phyloP scores from a whole-genome alignment of 75 land plant genomes.

The Pseudotsuga menziesii region DNA sequence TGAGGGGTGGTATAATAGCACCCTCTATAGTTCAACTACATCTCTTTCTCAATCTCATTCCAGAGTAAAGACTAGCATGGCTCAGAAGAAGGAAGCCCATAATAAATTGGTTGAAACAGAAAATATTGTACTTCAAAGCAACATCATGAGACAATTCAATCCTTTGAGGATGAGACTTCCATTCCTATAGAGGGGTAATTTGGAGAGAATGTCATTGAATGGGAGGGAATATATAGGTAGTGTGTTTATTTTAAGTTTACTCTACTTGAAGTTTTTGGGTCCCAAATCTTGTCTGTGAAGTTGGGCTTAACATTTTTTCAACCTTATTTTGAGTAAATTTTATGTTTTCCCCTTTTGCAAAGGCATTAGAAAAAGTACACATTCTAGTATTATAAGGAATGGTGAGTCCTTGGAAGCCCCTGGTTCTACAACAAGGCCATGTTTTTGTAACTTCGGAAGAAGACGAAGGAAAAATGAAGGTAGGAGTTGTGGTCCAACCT shows the following conservation, averaged over 20 bases:
- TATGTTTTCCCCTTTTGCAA: conserved; percentile 7
- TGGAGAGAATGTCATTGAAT: conserved; percentile 41
- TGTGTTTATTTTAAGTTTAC: no score
- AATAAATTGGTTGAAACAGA: neutral
- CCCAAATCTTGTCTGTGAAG: no score
- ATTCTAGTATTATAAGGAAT: conserved; percentile 36
- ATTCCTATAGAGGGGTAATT: conserved; percentile 27
- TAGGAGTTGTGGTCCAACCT: conserved; percentile 27
- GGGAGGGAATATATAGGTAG: conserved; percentile 36
- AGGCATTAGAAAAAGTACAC: conserved; percentile 48
- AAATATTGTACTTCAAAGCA: neutral
- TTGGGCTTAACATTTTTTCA: neutral
- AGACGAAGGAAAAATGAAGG: conserved; percentile 3
- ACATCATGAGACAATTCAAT: neutral
- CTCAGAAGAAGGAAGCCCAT: no score
- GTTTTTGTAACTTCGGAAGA: neutral
- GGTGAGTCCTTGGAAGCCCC: conserved; percentile 37
- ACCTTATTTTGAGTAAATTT: neutral
- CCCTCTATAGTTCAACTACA: no score
- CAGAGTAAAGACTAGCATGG: no score
- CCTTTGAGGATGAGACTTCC: conserved; percentile 9
- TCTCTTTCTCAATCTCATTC: no score
- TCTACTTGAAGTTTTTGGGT: no score
- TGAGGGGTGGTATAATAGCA: no score
- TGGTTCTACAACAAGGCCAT: conserved; percentile 34